Base-by-base conservation (phyloP, 2,329 filamentous ascomycete genomes). In the Epicoccum nigrum region DNA sequence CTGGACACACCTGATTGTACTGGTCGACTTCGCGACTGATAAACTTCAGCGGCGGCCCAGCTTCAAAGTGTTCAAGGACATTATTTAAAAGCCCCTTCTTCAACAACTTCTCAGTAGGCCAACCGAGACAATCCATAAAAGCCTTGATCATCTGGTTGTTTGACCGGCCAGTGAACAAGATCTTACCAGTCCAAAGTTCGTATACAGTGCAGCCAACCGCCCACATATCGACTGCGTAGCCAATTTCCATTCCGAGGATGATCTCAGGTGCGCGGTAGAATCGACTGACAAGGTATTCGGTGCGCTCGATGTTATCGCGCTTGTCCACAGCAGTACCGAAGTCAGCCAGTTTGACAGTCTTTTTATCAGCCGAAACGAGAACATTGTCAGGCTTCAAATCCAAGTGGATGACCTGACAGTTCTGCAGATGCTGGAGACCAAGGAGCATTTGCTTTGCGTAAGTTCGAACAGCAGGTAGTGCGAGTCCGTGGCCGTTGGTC, bases 381-480 rank as follows among this genome's bases (percentile, higher is more conserved):
- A 99, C 93, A 65, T 99, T 99, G 83, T 99, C 94, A 7, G 94
- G 94, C 75, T 99, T 99, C 64, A 99, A 75, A 79, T 99, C 94
- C 12, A 93, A 92, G 71, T 99, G 94, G 44, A 99, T 84, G 69
- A 99, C 90, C 73, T 92, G 92, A 77, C 90, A 95, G 69, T 91
- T 93, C 63, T 91, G 88, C 78, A 99, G 84, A 65, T 97, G 86
- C 63, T 87, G 88, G 44, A 99, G 77, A 2, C 91, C 91, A 21
- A 95, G 81, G 72, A 99, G 97, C 72, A 96, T 96, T 75, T 99
- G 94, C 66, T 92, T 88, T 4, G 93, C 90, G 70, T 97, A 99
- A 13, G 88, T 86, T 62, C 91, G 85, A 39, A 96, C 93, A 9
- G 92, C 93, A 55, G 84, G 84, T 46, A 97, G 77, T 65, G 96